These are phyloP conservation scores for Magnusiomyces magnusii DNA, from an alignment of 1,139 yeast species.

Conservation along the genomic window DNA sequence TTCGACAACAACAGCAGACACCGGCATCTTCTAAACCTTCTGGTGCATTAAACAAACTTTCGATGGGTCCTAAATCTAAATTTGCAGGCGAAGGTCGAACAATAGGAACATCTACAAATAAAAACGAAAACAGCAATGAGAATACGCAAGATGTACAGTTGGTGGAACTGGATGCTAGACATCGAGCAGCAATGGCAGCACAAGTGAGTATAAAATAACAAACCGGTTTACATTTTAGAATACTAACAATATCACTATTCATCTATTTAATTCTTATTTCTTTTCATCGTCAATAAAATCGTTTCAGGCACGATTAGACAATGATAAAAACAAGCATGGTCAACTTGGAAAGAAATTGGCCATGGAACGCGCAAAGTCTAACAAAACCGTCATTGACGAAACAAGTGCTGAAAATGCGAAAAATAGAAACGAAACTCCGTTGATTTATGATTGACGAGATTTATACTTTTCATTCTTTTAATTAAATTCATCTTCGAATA, in stretches of 20 bases:
- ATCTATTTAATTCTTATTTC: too few relatives aligned
- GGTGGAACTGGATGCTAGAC: constrained; percentile 6
- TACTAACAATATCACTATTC: too few relatives aligned
- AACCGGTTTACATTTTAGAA: neutral
- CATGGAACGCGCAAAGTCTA: constrained; percentile 11
- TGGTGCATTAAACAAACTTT: neutral
- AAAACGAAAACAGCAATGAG: neutral
- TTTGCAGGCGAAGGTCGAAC: constrained; percentile 11
- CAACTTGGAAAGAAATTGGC: constrained; percentile 14
- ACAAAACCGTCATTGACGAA: constrained; percentile 8
- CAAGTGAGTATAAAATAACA: constrained; percentile 10
- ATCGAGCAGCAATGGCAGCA: constrained; percentile 17
- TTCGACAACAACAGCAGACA: neutral
- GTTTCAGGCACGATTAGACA: constrained; percentile 10
- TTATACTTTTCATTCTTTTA: too few relatives aligned
- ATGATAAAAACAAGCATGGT: constrained; percentile 7
- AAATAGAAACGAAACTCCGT: constrained; percentile 1
- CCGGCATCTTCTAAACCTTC: neutral
- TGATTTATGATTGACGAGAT: constrained; percentile 11
- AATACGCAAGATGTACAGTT: neutral
- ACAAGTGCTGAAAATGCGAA: constrained; percentile 5
- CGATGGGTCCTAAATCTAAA: neutral
- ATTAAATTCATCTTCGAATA: neutral
- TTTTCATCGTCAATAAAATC: too few relatives aligned
- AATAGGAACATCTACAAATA: constrained; percentile 2